Base-by-base conservation (phyloP, 169 alveolate species). In the Plasmodium gallinaceum region DNA sequence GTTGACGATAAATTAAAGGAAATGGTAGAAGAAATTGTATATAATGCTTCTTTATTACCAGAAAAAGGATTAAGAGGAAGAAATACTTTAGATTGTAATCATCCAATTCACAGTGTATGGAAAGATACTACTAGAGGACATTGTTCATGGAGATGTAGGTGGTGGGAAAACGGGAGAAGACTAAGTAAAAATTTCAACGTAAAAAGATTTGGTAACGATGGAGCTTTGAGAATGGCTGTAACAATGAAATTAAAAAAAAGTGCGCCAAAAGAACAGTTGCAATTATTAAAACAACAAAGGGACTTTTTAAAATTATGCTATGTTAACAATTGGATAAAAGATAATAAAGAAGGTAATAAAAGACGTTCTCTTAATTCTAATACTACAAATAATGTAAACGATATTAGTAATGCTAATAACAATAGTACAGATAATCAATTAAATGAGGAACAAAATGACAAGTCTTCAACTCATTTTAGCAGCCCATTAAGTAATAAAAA, bases 101-200 rank as follows among this genome's bases (percentile, higher is more conserved):
- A 94, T 54, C 96, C 96, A 18, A 94, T 94, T 14, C 96, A 94
- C 70, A 92, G 96, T 39, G 96, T 94, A 14, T 94, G 96, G 96
- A 66, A 94, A 42, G 96, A 94, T 69, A 75, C 93, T 18, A 89
- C 91, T 69, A 65, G 96, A 43, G 96, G 96, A 8, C 94, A 94
- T 87, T 94, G 94, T 80, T 88, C 94, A 46, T 94, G 96, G 96
- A 74, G 96, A 45, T 94, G 96, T 45, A 62, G 96, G 46, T 94
- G 96, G 96, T 94, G 96, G 96, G 95, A 94, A 83, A 94, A 94
- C 88, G 96, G 96, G 6, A 94, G 90, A 73, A 46, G 96, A 32
- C 65, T 94, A 48, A 92, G 95, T 73, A 94, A 94, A 92, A 94
- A 94, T 76, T 94, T 90, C 46, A 94, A 94, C 88, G 94, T 94